Conservation (phyloP, 2,329 filamentous ascomycete genomes). For the Aspergillus tubingensis region DNA sequence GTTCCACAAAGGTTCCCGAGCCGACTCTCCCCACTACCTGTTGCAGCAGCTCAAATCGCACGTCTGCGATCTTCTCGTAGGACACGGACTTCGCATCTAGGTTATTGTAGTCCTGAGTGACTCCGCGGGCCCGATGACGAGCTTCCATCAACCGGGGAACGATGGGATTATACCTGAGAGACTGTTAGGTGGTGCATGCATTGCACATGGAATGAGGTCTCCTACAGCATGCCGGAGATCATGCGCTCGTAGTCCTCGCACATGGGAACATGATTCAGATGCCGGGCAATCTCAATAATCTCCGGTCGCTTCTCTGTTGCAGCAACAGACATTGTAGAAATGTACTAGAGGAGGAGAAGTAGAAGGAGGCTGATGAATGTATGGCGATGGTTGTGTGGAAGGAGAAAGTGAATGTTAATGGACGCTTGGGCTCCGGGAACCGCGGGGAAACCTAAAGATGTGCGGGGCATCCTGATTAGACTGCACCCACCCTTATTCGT, state of each 20-base stretch:
- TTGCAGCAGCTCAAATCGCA: conserved; percentile 28
- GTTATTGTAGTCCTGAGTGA: conserved; percentile 33
- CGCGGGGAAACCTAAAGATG: conserved; percentile 9
- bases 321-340: conserved; percentile 14
- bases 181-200: no score
- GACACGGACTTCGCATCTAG: conserved; percentile 29
- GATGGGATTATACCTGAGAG: conserved; percentile 32
- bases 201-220: background rate
- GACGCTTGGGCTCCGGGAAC: no score
- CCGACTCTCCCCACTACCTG: conserved; percentile 33
- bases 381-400: no score
- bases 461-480: conserved; percentile 30
- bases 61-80: conserved; percentile 29
- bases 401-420: no score
- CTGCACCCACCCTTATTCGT: no score
- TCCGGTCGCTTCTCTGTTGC: conserved; percentile 31
- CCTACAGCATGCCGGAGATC: conserved; percentile 41
- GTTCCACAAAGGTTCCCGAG: conserved; percentile 34
- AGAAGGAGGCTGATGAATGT: no score
- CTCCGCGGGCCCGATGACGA: conserved; percentile 31
- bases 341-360: no score
- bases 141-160: conserved; percentile 29
- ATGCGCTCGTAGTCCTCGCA: conserved; percentile 40
- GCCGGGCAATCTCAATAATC: conserved; percentile 33
- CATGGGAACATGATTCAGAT: conserved; percentile 27